These are phyloP conservation scores for Colletotrichum trifolii DNA, from an alignment of 2,329 filamentous ascomycete genomes.

Conservation along the genomic window DNA sequence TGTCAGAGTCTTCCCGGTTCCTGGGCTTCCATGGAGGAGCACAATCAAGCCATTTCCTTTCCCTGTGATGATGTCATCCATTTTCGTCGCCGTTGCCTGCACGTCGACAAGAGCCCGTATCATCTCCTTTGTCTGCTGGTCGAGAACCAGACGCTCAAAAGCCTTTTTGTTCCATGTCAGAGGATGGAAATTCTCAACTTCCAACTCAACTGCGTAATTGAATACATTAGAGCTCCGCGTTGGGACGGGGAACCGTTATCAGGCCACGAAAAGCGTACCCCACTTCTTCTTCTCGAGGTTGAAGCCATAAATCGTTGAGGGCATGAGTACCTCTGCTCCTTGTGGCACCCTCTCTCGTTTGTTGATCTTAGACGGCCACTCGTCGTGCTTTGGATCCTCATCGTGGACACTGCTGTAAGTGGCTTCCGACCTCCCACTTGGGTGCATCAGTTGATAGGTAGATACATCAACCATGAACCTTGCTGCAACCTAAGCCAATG, in stretches of 20 bases:
- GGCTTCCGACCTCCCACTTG: background rate
- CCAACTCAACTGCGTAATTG: background rate
- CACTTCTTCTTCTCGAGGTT: conserved; percentile 13
- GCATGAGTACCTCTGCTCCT: background rate
- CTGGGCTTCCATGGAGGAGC: conserved; percentile 48
- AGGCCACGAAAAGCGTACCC: background rate
- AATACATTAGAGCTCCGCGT: accelerated
- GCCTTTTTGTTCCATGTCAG: conserved; percentile 36
- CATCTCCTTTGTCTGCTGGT: conserved; percentile 41
- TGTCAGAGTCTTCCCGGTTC: conserved; percentile 51
- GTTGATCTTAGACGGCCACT: background rate
- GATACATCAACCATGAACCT: conserved; percentile 19
- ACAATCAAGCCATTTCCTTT: conserved; percentile 50
- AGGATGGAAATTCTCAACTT: background rate
- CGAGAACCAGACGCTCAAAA: conserved; percentile 37
- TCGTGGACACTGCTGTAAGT: background rate
- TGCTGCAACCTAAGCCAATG: background rate
- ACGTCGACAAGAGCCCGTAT: conserved; percentile 43
- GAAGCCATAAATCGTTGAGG: background rate
- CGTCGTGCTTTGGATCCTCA: background rate
- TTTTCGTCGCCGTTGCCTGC: conserved; percentile 39
- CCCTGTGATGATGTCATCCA: conserved; percentile 46
- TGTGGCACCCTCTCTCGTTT: background rate
- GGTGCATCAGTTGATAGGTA: conserved; percentile 4
- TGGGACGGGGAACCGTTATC: background rate